A percentile compares a stretch with the other conserved stretches of the same genome.
Evolutionary conservation across 805 yeast genomes (phyloP).

Genomic region (Cyberlindnera misumaiensis): DNA sequence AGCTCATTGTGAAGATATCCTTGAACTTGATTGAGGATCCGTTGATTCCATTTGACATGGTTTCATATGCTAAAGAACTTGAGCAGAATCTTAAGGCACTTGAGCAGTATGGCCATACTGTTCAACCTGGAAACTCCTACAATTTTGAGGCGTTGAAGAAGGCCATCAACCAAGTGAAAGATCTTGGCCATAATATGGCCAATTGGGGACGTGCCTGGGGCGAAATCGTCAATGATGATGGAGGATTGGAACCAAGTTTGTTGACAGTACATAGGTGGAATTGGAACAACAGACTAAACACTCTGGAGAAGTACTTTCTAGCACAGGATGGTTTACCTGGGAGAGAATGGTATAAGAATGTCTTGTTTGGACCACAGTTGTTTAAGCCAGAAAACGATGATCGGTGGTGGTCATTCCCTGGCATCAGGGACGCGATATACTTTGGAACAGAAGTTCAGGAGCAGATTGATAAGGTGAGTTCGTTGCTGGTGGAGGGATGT

Average conservation of each 20-base stretch:
- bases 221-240: constrained; percentile 40
- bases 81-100: constrained; percentile 41
- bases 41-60: constrained; percentile 60
- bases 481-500: constrained; percentile 12
- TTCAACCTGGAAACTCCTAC: constrained; percentile 19
- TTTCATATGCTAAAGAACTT: constrained; percentile 38
- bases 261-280: constrained; percentile 68
- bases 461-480: constrained; percentile 40
- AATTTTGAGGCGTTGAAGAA: constrained; percentile 24
- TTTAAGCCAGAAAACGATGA: constrained; percentile 43
- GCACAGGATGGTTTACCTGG: constrained; percentile 33
- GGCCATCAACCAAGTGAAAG: constrained; percentile 33
- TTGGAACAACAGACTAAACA: constrained; percentile 66
- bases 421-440: constrained; percentile 60
- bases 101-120: constrained; percentile 28
- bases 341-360: constrained; percentile 63
- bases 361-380: constrained; percentile 62
- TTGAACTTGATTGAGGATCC: constrained; percentile 71
- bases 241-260: constrained; percentile 67
- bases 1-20: constrained; percentile 44
- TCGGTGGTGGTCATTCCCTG: constrained; percentile 67
- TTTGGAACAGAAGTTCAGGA: constrained; percentile 49
- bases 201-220: constrained; percentile 62
- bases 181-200: constrained; percentile 40
- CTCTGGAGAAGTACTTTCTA: constrained; percentile 48